Percentiles rank a stretch among this genome's conserved stretches.
Evolutionary conservation across 805 yeast genomes (phyloP).

Genomic region (Saccharomycopsis sp.): DNA sequence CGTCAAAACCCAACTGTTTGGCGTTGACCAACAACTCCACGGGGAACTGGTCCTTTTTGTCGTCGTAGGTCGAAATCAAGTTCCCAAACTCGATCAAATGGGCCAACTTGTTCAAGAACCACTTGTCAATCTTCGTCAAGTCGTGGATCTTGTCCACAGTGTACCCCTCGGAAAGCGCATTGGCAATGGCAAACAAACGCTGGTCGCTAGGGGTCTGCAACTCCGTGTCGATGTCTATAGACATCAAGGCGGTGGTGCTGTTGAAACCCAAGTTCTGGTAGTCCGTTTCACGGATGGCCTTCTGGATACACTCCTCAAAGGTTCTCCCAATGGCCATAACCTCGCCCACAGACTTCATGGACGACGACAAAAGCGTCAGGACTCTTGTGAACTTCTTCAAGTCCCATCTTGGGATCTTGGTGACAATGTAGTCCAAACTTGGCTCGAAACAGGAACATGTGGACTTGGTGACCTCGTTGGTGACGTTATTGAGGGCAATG

Average conservation of each 20-base stretch:
- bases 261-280: conserved; percentile 93
- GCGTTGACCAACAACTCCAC: conserved; percentile 65
- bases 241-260: conserved; percentile 76
- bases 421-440: conserved; percentile 91
- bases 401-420: conserved; percentile 99
- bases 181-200: conserved; percentile 93
- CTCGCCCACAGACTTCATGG: conserved; percentile 99
- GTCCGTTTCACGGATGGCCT: conserved; percentile 94
- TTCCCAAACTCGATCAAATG: conserved; percentile 68
- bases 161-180: conserved; percentile 84
- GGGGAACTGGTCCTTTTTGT: conserved; percentile 54
- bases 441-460: conserved; percentile 98
- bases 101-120: conserved; percentile 88
- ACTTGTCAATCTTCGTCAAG: conserved; percentile 86
- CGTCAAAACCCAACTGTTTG: conserved; percentile 94
- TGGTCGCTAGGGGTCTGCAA: conserved; percentile 96
- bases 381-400: conserved; percentile 92
- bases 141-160: conserved; percentile 88
- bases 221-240: conserved; percentile 87
- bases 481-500: conserved; percentile 84
- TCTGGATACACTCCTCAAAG: conserved; percentile 95
- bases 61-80: conserved; percentile 42
- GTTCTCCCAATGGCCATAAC: conserved; percentile 98
- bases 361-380: conserved; percentile 76
- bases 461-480: conserved; percentile 86